These are phyloP conservation scores for Amanita subjunquillea DNA, from an alignment of 768 basidiomycete genomes.

Conservation along the genomic window DNA sequence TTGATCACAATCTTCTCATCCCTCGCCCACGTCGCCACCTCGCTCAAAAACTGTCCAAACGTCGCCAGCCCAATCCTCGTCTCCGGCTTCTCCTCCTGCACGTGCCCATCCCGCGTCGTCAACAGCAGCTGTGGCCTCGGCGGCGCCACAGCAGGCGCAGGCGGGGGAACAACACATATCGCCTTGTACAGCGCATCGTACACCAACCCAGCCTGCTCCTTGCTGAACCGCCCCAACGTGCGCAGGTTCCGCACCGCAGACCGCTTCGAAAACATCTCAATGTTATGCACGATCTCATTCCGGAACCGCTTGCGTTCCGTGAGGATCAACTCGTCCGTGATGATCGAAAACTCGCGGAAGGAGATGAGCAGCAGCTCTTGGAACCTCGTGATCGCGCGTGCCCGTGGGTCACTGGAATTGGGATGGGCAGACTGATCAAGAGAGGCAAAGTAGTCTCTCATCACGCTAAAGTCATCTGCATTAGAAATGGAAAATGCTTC, in stretches of 20 bases:
- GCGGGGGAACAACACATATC: constrained; percentile 65
- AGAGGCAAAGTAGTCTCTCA: constrained; percentile 91
- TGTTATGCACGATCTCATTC: constrained; percentile 82
- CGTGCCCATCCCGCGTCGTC: constrained; percentile 40
- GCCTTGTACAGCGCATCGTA: constrained; percentile 89
- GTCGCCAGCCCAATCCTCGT: constrained; percentile 80
- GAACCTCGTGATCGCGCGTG: constrained; percentile 92
- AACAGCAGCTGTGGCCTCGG: constrained; percentile 32
- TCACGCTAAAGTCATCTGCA: constrained; percentile 42
- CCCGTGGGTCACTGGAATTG: constrained; percentile 73
- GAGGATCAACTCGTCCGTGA: constrained; percentile 90
- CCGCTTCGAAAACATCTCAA: constrained; percentile 91
- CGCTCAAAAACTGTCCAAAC: constrained; percentile 84
- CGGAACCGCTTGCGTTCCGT: constrained; percentile 80
- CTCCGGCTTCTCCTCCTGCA: constrained; percentile 66
- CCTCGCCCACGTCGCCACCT: constrained; percentile 92
- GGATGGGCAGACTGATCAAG: constrained; percentile 94
- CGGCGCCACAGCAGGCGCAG: constrained; percentile 40
- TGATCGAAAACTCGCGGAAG: constrained; percentile 94
- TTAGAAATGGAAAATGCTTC: too few species aligned
- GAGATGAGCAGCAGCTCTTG: constrained; percentile 95
- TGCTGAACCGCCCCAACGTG: constrained; percentile 68
- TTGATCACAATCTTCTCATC: constrained; percentile 89
- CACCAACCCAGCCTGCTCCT: constrained; percentile 81
- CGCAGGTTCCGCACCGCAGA: constrained; percentile 82